Base-by-base conservation (phyloP, 2,329 filamentous ascomycete species). In the Fusarium sp. region DNA sequence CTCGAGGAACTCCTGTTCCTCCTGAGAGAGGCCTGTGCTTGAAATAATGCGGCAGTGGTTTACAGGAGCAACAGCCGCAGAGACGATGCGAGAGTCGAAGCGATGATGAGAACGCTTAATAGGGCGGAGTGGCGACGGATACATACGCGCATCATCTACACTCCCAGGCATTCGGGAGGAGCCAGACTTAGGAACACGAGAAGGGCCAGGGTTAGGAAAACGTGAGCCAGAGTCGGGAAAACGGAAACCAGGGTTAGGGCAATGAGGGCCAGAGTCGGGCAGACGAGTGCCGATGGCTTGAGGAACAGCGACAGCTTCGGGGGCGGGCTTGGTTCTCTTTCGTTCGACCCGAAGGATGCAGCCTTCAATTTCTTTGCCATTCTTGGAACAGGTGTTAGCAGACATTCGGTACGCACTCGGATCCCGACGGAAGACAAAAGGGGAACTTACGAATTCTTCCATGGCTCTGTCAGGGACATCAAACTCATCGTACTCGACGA, bases 401-500 rank as follows among this genome's bases (percentile, higher is more conserved):
- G 12, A 20, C 20, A 55, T 45, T 7, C 39, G 33, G 18, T 26
- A n/a, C 8, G 22, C 39, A 11, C n/a, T 7, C 38, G 31, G 22
- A 26, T 22, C 8, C 20, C 42, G 11, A 39, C 15, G 33, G 11
- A 54, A 26, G 35, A 16, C 41, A 22, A 10, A 18, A 18, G 36
- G 22, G 26, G 20, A n/a, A 79, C 83, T 81, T 78, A 86, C 85
- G 65, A 82, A 70, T 16, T 71, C 68, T 35, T 74, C 71, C 18
- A 85, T 78, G 1, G 83, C 82, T 28, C 78, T 62, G 24, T 84
- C 82, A 12, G 82, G 81, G 41, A 79, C 73, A 60, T 84, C 80
- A 8, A 80, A 78, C 7, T 79, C 79, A 7, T 65, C 70, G 56
- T 83, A 86, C 72, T 85, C 83, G 9, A 86, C 78, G 55, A 84